Evolutionary conservation across 805 yeast genomes (phyloP), one percentile per base, ranked within the genome.

Genomic region (Metschnikowia anglica): DNA sequence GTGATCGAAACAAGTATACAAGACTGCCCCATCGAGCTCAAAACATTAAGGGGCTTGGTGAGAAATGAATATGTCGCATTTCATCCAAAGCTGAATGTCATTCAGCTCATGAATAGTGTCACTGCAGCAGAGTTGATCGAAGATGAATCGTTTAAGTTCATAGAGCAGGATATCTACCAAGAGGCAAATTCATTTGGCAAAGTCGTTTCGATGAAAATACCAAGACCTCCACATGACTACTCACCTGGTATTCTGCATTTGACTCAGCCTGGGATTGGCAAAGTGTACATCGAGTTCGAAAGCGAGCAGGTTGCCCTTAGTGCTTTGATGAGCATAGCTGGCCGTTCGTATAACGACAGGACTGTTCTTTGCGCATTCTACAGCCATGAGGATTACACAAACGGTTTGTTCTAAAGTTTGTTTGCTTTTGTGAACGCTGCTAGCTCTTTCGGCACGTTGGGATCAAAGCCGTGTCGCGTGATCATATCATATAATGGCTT

Each of bases 71-170:
- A 56, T 28, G 71, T 66, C 3, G 50, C 65, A 1, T 55, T 61
- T 7, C 71, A 66, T 30, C 62, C 69, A 2, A 68, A 63, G 44
- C 75, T 69, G 74, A 49, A 38, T n/a, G 88, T 85, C 1, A 56
- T 90, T 6, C 80, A 84, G 43, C 62, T 89, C 3, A 59, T 86
- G 27, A 90, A 89, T 55, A 66, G 80, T 34, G 72, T 87, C 1
- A 74, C 83, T 2, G 75, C 83, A 1, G 79, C 79, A 26, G 95
- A 86, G 48, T 62, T 87, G 41, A 61, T 72, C 16, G 79, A 79
- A 32, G 77, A 72, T 19, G 59, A 58, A 0, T 73, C 68, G 23
- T 79, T 67, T 49, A 63, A 71, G 18, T 79, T 76, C 35, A 66
- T 84, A 15, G 59, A 69, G 33, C 68, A 71, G 4, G 84, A 85